Evolutionary conservation across 2,329 filamentous ascomycete species (phyloP).

Genomic region (Stachybotrys chlorohalonatus): DNA sequence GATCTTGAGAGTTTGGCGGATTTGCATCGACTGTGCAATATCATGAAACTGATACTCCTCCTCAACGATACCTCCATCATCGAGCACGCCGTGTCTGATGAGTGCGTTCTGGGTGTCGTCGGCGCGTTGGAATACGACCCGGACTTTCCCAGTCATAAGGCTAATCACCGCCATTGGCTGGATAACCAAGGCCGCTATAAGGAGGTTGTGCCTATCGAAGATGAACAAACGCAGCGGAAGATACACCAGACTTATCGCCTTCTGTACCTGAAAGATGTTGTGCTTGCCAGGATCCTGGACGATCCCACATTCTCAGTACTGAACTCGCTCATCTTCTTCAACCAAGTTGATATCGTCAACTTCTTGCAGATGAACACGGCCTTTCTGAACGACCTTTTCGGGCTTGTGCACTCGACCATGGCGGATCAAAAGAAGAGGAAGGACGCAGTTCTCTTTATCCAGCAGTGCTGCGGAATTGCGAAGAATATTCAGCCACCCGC

Average conservation of each 20-base stretch:
- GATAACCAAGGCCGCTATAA: conserved; percentile 85
- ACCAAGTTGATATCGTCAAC: conserved; percentile 95
- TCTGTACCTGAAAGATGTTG: conserved; percentile 97
- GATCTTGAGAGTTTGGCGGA: conserved; percentile 81
- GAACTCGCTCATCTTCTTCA: conserved; percentile 97
- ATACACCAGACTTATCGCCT: conserved; percentile 95
- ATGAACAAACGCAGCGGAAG: conserved; percentile 72
- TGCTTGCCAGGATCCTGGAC: conserved; percentile 88
- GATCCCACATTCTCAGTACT: conserved; percentile 96
- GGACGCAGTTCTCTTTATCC: conserved; percentile 90
- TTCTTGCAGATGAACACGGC: conserved; percentile 75
- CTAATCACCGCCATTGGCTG: conserved; percentile 91
- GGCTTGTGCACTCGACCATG: conserved; percentile 64
- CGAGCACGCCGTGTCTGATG: conserved; percentile 84
- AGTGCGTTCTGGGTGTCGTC: conserved; percentile 83
- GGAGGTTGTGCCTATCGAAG: conserved; percentile 89
- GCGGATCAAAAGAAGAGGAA: conserved; percentile 68
- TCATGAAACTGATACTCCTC: conserved; percentile 93
- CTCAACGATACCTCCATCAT: conserved; percentile 94
- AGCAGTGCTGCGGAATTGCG: conserved; percentile 88
- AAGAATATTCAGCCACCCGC: conserved; percentile 86
- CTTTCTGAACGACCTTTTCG: conserved; percentile 81
- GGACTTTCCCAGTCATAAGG: conserved; percentile 95
- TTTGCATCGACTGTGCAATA: conserved; percentile 87
- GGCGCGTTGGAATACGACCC: conserved; percentile 96